A percentile compares a stretch with the other conserved stretches of the same genome.
Conservation (phyloP, 768 basidiomycete species). For the Thelephora ganbajun region DNA sequence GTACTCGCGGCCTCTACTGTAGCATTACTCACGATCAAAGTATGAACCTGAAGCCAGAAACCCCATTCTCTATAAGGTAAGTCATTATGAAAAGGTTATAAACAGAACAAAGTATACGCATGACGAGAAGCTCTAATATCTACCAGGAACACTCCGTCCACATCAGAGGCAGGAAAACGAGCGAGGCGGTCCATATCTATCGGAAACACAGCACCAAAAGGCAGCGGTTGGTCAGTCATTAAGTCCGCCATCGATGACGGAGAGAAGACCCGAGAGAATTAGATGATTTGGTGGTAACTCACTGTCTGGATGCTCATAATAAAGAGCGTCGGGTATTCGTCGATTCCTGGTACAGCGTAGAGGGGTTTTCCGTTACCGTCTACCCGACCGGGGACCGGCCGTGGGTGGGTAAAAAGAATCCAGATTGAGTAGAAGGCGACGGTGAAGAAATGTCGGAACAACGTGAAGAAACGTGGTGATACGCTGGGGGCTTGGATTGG, state of each 20-base stretch:
- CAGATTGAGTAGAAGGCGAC: slow-evolving; percentile 95
- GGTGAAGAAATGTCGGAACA: slow-evolving; percentile 86
- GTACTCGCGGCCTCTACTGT: too few relatives aligned
- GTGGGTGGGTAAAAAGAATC: slow-evolving; percentile 65
- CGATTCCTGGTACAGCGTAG: slow-evolving; percentile 28
- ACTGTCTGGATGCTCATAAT: slow-evolving; percentile 59
- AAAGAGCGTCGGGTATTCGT: slow-evolving; percentile 56
- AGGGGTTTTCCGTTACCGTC: slow-evolving; percentile 21
- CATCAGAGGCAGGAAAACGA: not conserved
- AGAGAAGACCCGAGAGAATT: not conserved
- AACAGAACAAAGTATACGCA: too few relatives aligned
- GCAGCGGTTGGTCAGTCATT: not conserved
- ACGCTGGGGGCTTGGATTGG: slow-evolving; percentile 31
- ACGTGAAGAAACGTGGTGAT: slow-evolving; percentile 61
- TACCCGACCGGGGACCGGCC: slow-evolving; percentile 18
- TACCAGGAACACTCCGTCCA: not conserved
- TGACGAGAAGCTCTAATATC: not conserved
- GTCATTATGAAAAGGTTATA: too few relatives aligned
- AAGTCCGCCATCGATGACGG: not conserved
- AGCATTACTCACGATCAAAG: too few relatives aligned
- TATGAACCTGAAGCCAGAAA: too few relatives aligned
- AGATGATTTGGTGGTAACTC: slow-evolving; percentile 3
- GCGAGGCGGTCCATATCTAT: not conserved
- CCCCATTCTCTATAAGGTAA: too few relatives aligned
- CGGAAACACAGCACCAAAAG: not conserved